Conservation (phyloP, 805 yeast species). For the Debaryomyces tyrocola region DNA sequence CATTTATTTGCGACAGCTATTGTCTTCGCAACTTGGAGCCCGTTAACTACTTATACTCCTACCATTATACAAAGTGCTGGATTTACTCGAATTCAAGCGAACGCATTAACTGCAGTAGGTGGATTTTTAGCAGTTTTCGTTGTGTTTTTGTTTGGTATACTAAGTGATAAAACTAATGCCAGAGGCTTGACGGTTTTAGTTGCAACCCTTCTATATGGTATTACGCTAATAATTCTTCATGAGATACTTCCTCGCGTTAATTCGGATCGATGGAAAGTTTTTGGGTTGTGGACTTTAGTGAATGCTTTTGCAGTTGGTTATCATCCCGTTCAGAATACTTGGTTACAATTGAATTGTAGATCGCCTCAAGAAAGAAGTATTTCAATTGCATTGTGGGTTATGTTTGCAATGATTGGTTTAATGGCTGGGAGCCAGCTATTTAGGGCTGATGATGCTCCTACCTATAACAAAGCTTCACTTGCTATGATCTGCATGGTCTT, state of each 20-base stretch:
- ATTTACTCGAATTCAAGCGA: slow-evolving; percentile 3
- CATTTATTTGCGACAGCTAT: slow-evolving; percentile 3
- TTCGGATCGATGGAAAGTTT: slow-evolving; percentile 2
- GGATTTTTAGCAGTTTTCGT: slow-evolving; percentile 1
- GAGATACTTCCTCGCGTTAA: slow-evolving; percentile 1
- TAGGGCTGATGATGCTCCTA: not conserved
- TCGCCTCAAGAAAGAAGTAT: slow-evolving; percentile 4
- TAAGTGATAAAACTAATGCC: slow-evolving; percentile 2
- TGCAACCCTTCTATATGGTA: slow-evolving; percentile 2
- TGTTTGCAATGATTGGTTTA: slow-evolving; percentile 5
- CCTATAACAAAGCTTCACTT: not conserved
- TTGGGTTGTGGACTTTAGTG: slow-evolving; percentile 3
- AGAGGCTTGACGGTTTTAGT: slow-evolving; percentile 2
- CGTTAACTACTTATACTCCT: slow-evolving; percentile 3
- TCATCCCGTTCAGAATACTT: slow-evolving; percentile 3
- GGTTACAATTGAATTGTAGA: slow-evolving; percentile 3
- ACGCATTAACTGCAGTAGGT: slow-evolving; percentile 3
- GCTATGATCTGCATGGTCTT: slow-evolving; percentile 5
- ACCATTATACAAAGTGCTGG: slow-evolving; percentile 1
- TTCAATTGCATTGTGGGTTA: slow-evolving; percentile 4
- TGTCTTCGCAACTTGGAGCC: slow-evolving; percentile 5
- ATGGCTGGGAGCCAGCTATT: slow-evolving; percentile 5
- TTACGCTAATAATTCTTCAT: slow-evolving; percentile 1
- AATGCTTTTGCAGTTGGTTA: slow-evolving; percentile 4
- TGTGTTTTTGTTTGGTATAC: slow-evolving; percentile 1